Conservation (phyloP, 73 alveolate species). For the Symbiodinium natans region DNA sequence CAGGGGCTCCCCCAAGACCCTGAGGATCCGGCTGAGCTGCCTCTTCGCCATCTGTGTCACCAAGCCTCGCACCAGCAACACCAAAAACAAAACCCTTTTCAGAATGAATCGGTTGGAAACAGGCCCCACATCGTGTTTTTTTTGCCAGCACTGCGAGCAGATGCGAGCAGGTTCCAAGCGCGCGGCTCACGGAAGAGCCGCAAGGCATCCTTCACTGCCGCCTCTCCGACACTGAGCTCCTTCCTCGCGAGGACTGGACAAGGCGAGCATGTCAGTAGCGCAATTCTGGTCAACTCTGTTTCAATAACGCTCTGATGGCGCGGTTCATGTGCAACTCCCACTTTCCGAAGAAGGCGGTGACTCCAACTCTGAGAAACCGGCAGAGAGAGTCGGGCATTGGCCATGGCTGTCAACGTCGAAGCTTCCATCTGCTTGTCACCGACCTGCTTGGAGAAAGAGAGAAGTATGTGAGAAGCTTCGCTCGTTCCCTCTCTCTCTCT, state of each 20-base stretch:
- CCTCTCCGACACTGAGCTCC: constrained; percentile 72
- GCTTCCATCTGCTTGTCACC: constrained; percentile 85
- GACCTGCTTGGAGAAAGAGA: neutral
- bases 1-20: neutral
- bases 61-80: no score
- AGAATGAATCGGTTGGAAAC: no score
- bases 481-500: neutral
- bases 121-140: no score
- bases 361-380: neutral
- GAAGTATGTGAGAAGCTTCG: neutral
- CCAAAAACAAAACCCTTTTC: no score
- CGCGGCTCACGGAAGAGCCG: constrained; percentile 62
- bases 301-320: no score
- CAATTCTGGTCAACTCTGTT: no score
- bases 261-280: no score
- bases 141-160: no score
- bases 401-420: constrained; percentile 41
- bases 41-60: constrained; percentile 43
- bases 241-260: constrained; percentile 13
- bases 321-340: no score
- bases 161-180: neutral
- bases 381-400: constrained; percentile 42
- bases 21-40: constrained; percentile 22
- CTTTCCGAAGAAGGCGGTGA: no score
- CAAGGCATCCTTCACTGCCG: constrained; percentile 41